These are phyloP conservation scores for Cercospora sp. DNA, from an alignment of 2,329 filamentous ascomycete genomes.

Conservation along the genomic window DNA sequence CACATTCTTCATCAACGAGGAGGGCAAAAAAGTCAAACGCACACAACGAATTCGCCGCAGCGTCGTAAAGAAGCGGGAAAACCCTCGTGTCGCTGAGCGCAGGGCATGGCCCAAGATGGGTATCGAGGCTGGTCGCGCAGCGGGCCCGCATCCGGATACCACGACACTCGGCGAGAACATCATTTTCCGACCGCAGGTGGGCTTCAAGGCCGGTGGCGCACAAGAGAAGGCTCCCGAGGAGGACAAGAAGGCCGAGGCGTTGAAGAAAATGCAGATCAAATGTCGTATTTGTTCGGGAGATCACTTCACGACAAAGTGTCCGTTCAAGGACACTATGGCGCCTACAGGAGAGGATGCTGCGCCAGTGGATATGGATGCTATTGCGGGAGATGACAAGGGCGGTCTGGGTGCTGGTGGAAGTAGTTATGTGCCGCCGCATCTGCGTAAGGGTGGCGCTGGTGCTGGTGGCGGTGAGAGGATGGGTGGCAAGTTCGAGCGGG, in stretches of 20 bases:
- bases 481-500: slow-evolving; percentile 91
- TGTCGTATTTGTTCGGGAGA: slow-evolving; percentile 98
- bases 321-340: slow-evolving; percentile 99
- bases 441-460: slow-evolving; percentile 69
- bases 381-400: slow-evolving; percentile 50
- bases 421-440: slow-evolving; percentile 90
- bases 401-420: slow-evolving; percentile 60
- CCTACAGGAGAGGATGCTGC: slow-evolving; percentile 60
- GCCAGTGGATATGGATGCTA: slow-evolving; percentile 51
- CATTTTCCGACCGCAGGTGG: slow-evolving; percentile 86
- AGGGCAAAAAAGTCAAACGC: slow-evolving; percentile 94
- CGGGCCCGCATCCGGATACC: slow-evolving; percentile 83
- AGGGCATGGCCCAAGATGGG: slow-evolving; percentile 94
- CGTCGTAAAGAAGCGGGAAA: slow-evolving; percentile 89
- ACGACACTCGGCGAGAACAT: slow-evolving; percentile 97
- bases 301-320: slow-evolving; percentile 98
- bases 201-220: slow-evolving; percentile 90
- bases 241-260: slow-evolving; percentile 67
- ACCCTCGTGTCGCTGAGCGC: slow-evolving; percentile 93
- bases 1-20: slow-evolving; percentile 85
- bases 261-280: slow-evolving; percentile 99
- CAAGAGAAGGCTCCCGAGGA: slow-evolving; percentile 69
- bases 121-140: slow-evolving; percentile 76
- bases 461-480: slow-evolving; percentile 77
- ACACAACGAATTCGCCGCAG: slow-evolving; percentile 93